Conservation (phyloP, 495 filamentous ascomycete species). For the Penicillium lividum region DNA sequence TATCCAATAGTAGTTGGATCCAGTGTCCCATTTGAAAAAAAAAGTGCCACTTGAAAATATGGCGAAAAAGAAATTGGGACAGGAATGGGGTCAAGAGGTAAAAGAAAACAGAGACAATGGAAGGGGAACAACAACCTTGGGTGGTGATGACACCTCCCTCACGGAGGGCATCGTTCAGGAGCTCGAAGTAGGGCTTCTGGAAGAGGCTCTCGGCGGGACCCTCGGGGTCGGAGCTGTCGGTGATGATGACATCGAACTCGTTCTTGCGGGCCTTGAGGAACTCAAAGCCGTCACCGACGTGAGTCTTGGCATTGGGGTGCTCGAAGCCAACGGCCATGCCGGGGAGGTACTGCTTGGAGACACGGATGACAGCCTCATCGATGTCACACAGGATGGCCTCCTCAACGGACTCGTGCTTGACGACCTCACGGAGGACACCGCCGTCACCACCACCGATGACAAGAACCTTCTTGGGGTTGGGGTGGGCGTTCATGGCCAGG, state of each 20-base stretch:
- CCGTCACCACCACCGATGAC: slow-evolving; percentile 98
- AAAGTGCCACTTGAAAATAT: not conserved
- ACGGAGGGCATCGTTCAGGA: slow-evolving; percentile 81
- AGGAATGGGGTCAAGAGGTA: not conserved
- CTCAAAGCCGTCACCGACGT: slow-evolving; percentile 97
- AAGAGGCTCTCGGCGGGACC: slow-evolving; percentile 94
- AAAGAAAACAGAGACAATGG: slow-evolving; percentile 33
- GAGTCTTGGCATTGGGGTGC: slow-evolving; percentile 86
- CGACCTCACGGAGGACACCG: slow-evolving; percentile 93
- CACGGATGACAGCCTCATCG: slow-evolving; percentile 98
- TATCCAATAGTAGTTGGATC: not conserved
- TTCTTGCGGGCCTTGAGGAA: slow-evolving; percentile 91
- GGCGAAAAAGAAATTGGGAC: not conserved
- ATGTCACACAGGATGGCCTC: slow-evolving; percentile 97
- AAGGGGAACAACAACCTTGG: slow-evolving; percentile 98
- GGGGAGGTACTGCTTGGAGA: slow-evolving; percentile 97
- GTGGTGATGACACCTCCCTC: slow-evolving; percentile 99
- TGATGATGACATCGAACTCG: slow-evolving; percentile 99
- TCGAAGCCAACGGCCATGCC: slow-evolving; percentile 91
- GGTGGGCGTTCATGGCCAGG: slow-evolving; percentile 97
- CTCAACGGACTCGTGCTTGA: slow-evolving; percentile 94
- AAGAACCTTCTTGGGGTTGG: slow-evolving; percentile 94
- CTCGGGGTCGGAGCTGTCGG: slow-evolving; percentile 95
- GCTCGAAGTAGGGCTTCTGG: slow-evolving; percentile 98
- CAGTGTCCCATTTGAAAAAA: slow-evolving; percentile 6